Percentiles rank a stretch among this genome's conserved stretches.
phyloP scores from a whole-genome alignment of 2,329 filamentous ascomycete genomes.

The Nannizziopsis barbatae region DNA sequence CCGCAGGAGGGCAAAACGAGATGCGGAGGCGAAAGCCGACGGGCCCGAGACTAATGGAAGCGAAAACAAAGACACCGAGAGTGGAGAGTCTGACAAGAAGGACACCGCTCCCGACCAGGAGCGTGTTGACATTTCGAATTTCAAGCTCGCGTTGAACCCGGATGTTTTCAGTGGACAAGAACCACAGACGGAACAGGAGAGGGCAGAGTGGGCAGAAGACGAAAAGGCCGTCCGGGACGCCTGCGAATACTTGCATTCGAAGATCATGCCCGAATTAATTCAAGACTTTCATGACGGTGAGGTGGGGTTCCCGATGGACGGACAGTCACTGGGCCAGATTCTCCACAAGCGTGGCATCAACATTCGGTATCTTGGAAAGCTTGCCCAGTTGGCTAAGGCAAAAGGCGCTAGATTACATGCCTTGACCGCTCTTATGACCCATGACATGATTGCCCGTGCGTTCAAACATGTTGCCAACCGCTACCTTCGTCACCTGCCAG shows the following conservation, averaged over 20 bases:
- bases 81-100: constrained; percentile 34
- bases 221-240: constrained; percentile 80
- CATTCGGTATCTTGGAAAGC: constrained; percentile 81
- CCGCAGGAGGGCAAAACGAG: constrained; percentile 39
- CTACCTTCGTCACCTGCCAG: constrained; percentile 68
- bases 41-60: constrained; percentile 17
- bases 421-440: constrained; percentile 62
- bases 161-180: constrained; percentile 89
- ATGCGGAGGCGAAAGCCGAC: constrained; percentile 26
- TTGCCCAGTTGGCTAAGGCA: constrained; percentile 58
- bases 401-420: constrained; percentile 63
- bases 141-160: constrained; percentile 81
- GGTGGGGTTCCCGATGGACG: constrained; percentile 96
- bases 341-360: constrained; percentile 97
- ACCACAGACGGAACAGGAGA: constrained; percentile 83
- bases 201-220: constrained; percentile 67
- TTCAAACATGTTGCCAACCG: constrained; percentile 86
- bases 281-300: constrained; percentile 84
- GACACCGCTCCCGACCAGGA: constrained; percentile 42
- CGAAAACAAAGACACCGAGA: constrained; percentile 24
- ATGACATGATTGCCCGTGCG: constrained; percentile 89
- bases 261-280: constrained; percentile 72
- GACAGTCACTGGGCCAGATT: constrained; percentile 74
- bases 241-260: constrained; percentile 63
- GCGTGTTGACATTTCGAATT: constrained; percentile 74